Base-by-base conservation (phyloP, 1,284 basidiomycete species). In the Pholiota adiposa region DNA sequence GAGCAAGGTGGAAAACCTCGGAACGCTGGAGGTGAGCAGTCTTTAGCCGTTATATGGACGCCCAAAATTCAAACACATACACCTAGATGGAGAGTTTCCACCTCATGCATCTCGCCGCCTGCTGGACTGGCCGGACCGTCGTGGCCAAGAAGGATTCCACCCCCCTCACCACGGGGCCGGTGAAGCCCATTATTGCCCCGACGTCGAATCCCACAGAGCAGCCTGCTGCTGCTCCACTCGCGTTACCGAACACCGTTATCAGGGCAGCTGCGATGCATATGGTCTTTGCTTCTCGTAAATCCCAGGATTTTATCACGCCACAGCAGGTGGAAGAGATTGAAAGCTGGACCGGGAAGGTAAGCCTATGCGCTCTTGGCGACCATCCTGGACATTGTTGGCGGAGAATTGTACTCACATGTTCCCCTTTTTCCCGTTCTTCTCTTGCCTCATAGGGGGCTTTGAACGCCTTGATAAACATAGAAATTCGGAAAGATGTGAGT, bases 21-120 rank as follows among this genome's bases (percentile, higher is more conserved):
- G 84, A 2, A 90, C 88, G 2, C 77, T 93, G 54, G 91, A 93
- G 81, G 90, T 89, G 65, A 62, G 72, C 65, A 36, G 40, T 63
- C 21, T 36, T 48, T 56, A 31, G 25, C 33, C 27, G 4, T 31
- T 33, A n/a, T 50, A 46, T 41, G 19, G 18, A 3, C n/a, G 2
- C 23, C 49, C 12, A 41, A 19, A 19, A 23, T 18, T 16, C 19
- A 18, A 41, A 33, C 21, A 57, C 49, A 16, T 52, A 31, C 58
- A 34, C 34, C 51, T 49, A 93, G 92, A 92, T 93, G 91, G 90
- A 93, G 70, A 92, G 89, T 0, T 90, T 89, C 70, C 90, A 91
- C 73, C 75, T 93, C 51, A 84, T 86, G 65, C 88, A 93, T 72
- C 81, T 92, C 23, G 88, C 91, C 11, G 79, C 80, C 19, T 87